Evolutionary conservation across 2,329 filamentous ascomycete species (phyloP), one percentile per base, ranked within the genome.

Genomic region (Aaosphaeria arxii): DNA sequence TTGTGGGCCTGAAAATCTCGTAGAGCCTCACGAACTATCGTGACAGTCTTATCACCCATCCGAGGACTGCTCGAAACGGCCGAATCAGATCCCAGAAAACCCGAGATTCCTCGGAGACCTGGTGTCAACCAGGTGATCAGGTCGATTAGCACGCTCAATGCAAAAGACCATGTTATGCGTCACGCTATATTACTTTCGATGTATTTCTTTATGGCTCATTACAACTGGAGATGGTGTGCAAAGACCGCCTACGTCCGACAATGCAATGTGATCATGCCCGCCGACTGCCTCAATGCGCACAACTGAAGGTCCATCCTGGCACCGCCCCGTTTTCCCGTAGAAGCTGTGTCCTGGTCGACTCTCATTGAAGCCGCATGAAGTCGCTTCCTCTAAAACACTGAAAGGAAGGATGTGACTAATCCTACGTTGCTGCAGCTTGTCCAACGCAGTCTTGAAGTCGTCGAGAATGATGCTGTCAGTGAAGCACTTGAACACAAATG

Each of bases 391-490:
- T 30, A 30, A 17, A 38, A 45, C 28, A 17, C 43, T 45, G 2
- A 45, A 39, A 5, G 43, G 43, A 33, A 45, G 43, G 43, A 45
- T 45, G 3, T 45, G 43, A 33, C 31, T 17, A 30, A 13, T 45
- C 39, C 43, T 30, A 45, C 39, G 33, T 11, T 38, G 43, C 31
- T 33, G 36, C 9, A 45, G 31, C 9, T 13, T 40, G 47, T 74
- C 72, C 30, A 74, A 57, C 2, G 71, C 72, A 0, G 81, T 82
- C 58, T 84, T 84, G 74, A 85, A 85, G 57, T 85, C 82, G 58
- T 85, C 82, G 4, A 85, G 76, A 46, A 85, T 75, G 48, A 85
- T 79, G 0, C 76, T 80, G 57, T 85, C 82, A 32, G 81, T 83
- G 41, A 84, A 73, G 50, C 82, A 84, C 65, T 84, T 84, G 71